A percentile compares a stretch with the other conserved stretches of the same genome.
Evolutionary conservation across 2,329 filamentous ascomycete genomes (phyloP).

Genomic region (Aspergillus tubingensis): DNA sequence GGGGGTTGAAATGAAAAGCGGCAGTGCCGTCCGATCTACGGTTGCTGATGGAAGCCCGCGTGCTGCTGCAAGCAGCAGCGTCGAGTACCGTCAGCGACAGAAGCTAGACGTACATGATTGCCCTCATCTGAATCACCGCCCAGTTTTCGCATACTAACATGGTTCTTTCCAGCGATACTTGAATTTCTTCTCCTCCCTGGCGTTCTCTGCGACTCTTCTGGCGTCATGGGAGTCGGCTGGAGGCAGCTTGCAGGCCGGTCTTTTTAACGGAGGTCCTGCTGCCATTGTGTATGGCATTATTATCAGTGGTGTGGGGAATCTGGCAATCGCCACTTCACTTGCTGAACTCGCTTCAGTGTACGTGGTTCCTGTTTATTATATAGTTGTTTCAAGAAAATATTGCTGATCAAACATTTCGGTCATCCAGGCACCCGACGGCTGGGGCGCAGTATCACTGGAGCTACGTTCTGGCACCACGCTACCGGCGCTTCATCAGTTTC

Average conservation of each 20-base stretch:
- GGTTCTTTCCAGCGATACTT: slow-evolving; percentile 11
- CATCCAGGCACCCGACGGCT: slow-evolving; percentile 24
- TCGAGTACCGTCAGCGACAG: slow-evolving; percentile 14
- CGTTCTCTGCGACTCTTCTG: slow-evolving; percentile 41
- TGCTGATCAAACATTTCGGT: too few species aligned
- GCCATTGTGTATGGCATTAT: slow-evolving; percentile 39
- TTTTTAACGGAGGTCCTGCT: slow-evolving; percentile 37
- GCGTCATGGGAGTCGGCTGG: slow-evolving; percentile 41
- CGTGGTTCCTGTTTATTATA: neutral
- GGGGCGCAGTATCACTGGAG: slow-evolving; percentile 42
- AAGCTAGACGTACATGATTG: slow-evolving; percentile 14
- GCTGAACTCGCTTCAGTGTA: slow-evolving; percentile 44
- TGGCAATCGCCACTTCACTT: slow-evolving; percentile 38
- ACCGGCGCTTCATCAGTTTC: slow-evolving; percentile 24
- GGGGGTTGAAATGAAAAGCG: slow-evolving; percentile 15
- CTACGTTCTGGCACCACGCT: slow-evolving; percentile 29
- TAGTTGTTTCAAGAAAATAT: too few species aligned
- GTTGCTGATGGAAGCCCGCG: neutral
- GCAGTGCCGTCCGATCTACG: slow-evolving; percentile 13
- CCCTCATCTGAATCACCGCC: too few species aligned
- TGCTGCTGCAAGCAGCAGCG: slow-evolving; percentile 3
- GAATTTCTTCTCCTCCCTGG: slow-evolving; percentile 37
- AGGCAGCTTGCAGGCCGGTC: slow-evolving; percentile 26
- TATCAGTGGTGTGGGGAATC: slow-evolving; percentile 34
- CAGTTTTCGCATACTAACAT: neutral